Evolutionary conservation across 768 basidiomycete genomes (phyloP).

Genomic region (Dentipellis sp.): DNA sequence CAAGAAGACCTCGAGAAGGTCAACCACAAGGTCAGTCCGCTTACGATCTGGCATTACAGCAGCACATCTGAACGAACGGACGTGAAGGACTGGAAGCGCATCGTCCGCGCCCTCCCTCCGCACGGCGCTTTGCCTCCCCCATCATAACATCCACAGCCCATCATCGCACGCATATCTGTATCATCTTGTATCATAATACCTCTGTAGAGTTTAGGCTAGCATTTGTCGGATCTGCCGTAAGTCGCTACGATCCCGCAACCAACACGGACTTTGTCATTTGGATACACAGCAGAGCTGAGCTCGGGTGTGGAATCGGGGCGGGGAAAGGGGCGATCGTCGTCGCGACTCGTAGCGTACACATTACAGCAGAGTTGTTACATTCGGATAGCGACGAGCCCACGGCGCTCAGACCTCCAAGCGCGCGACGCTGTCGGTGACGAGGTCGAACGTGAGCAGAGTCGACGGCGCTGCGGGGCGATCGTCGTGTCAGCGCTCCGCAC

Average conservation of each 20-base stretch:
- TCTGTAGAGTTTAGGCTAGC: background rate
- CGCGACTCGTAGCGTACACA: too few species aligned
- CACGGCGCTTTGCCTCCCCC: constrained; percentile 1
- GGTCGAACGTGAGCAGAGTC: constrained; percentile 37
- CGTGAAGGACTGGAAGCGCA: constrained; percentile 25
- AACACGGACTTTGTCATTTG: too few species aligned
- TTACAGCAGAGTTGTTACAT: too few species aligned
- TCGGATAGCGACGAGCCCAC: too few species aligned
- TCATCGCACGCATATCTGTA: background rate
- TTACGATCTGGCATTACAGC: background rate
- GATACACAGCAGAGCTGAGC: too few species aligned
- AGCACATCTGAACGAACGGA: background rate
- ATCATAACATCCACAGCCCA: background rate
- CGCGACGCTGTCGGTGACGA: constrained; percentile 47
- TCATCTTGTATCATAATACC: background rate
- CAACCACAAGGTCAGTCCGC: constrained; percentile 50
- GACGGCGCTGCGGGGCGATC: constrained; percentile 27
- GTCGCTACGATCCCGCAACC: too few species aligned
- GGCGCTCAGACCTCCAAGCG: constrained; percentile 1
- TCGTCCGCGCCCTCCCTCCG: constrained; percentile 17
- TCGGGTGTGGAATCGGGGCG: too few species aligned
- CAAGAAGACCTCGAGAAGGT: constrained; percentile 54
- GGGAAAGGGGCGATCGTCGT: too few species aligned
- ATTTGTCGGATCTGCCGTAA: background rate
- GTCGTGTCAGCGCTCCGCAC: background rate